These are phyloP conservation scores for Talaromyces marneffei DNA, from an alignment of 2,329 filamentous ascomycete genomes.

Conservation along the genomic window DNA sequence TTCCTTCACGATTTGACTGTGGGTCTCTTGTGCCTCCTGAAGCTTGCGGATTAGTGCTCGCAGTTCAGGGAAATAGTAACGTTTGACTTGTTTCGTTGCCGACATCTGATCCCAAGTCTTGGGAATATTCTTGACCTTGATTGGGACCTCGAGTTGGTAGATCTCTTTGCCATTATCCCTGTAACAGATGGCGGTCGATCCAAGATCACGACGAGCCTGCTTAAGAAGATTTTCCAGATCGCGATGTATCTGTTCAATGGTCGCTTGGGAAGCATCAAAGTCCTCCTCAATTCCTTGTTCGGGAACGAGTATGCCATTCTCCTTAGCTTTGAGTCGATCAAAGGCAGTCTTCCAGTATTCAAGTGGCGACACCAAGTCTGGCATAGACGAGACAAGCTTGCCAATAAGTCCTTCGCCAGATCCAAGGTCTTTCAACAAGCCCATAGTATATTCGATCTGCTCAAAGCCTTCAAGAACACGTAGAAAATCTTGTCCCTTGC, in stretches of 20 bases:
- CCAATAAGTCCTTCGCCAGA: slow-evolving; percentile 79
- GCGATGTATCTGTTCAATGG: slow-evolving; percentile 67
- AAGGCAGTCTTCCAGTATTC: slow-evolving; percentile 89
- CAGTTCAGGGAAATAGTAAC: slow-evolving; percentile 86
- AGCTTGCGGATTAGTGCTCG: slow-evolving; percentile 75
- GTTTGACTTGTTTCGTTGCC: slow-evolving; percentile 79
- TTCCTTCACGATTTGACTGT: slow-evolving; percentile 83
- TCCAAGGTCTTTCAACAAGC: slow-evolving; percentile 65
- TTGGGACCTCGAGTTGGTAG: slow-evolving; percentile 86
- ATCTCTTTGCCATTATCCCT: slow-evolving; percentile 93
- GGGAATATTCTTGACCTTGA: slow-evolving; percentile 75
- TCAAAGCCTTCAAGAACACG: slow-evolving; percentile 93
- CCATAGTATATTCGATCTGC: slow-evolving; percentile 93
- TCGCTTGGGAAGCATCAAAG: slow-evolving; percentile 77
- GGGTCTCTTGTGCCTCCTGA: slow-evolving; percentile 90
- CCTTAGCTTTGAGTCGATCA: slow-evolving; percentile 70
- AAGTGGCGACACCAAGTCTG: slow-evolving; percentile 67
- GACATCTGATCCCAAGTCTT: slow-evolving; percentile 95
- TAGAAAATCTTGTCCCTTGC: slow-evolving; percentile 85
- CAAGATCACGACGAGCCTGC: slow-evolving; percentile 65
- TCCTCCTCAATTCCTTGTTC: slow-evolving; percentile 83
- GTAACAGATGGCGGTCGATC: slow-evolving; percentile 66
- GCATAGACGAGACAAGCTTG: slow-evolving; percentile 78
- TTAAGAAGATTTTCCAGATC: slow-evolving; percentile 67
- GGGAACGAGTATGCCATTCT: slow-evolving; percentile 77